A percentile compares a stretch with the other conserved stretches of the same genome.
Conservation (phyloP, 108 stramenopile genomes). For the Aurantiochytrium sp. region DNA sequence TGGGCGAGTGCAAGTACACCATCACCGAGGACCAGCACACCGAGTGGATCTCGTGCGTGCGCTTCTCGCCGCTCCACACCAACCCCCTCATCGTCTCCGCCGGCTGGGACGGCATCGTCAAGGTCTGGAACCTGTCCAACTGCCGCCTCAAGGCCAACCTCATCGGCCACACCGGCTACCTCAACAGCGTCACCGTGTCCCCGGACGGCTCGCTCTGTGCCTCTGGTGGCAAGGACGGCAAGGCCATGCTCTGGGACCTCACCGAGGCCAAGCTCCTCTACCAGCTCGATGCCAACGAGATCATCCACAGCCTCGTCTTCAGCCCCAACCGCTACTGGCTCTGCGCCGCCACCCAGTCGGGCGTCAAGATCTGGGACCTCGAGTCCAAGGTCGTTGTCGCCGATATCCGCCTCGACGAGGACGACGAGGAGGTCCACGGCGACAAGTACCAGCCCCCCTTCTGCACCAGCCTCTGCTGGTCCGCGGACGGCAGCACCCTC, state of each 20-base stretch:
- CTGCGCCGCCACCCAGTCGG: constrained; percentile 93
- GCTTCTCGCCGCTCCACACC: constrained; percentile 77
- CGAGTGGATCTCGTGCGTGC: constrained; percentile 99
- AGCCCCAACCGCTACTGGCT: constrained; percentile 99
- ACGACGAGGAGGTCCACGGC: constrained; percentile 45
- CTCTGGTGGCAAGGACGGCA: constrained; percentile 98
- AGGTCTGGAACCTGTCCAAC: constrained; percentile 97
- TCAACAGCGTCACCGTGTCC: constrained; percentile 99
- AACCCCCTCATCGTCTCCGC: constrained; percentile 93
- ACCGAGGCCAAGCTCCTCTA: constrained; percentile 99
- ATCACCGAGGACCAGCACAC: constrained; percentile 88
- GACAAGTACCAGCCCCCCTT: constrained; percentile 70
- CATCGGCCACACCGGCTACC: constrained; percentile 98
- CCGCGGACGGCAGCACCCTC: constrained; percentile 88
- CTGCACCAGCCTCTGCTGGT: constrained; percentile 96
- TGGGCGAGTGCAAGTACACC: constrained; percentile 95
- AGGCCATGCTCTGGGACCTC: constrained; percentile 99
- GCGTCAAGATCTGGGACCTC: constrained; percentile 99
- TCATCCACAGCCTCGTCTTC: constrained; percentile 97
- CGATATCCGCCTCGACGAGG: constrained; percentile 80
- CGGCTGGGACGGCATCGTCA: constrained; percentile 99
- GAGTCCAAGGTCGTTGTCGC: constrained; percentile 95
- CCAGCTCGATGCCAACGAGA: constrained; percentile 93
- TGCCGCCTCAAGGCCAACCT: constrained; percentile 97
- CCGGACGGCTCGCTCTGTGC: constrained; percentile 99